Conservation (phyloP, 129 eudicot genomes). For the Rutidosis leptorrhynchoides region DNA sequence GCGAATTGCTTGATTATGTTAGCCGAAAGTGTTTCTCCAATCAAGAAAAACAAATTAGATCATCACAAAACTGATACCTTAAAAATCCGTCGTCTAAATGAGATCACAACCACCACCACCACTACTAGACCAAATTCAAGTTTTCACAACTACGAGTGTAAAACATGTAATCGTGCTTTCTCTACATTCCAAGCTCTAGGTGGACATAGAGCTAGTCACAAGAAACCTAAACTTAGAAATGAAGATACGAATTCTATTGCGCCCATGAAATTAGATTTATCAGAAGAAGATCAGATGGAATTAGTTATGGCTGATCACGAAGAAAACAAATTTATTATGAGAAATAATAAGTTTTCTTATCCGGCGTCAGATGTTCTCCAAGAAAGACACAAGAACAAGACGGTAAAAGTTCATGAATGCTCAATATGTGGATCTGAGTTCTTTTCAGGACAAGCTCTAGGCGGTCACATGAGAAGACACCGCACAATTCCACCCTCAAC, state of each 20-base stretch:
- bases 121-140: slow-evolving; percentile 6
- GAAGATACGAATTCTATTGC: slow-evolving; percentile 19
- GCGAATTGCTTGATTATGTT: slow-evolving; percentile 43
- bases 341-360: slow-evolving; percentile 26
- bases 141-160: slow-evolving; percentile 30
- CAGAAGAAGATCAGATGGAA: slow-evolving; percentile 9
- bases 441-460: slow-evolving; percentile 84
- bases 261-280: background rate
- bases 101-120: slow-evolving; percentile 17
- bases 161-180: slow-evolving; percentile 35
- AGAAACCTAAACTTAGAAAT: slow-evolving; percentile 28
- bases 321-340: slow-evolving; percentile 16
- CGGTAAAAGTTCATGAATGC: slow-evolving; percentile 57
- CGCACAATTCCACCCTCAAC: slow-evolving; percentile 33
- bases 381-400: slow-evolving; percentile 8
- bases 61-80: slow-evolving; percentile 20
- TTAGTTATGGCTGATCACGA: background rate
- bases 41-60: slow-evolving; percentile 12
- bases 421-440: slow-evolving; percentile 80
- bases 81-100: slow-evolving; percentile 31
- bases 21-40: slow-evolving; percentile 28
- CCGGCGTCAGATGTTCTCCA: background rate
- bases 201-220: slow-evolving; percentile 46
- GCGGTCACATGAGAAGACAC: slow-evolving; percentile 95
- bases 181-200: slow-evolving; percentile 46